Percentiles rank a stretch among this genome's conserved stretches.
Conservation (phyloP, 1,139 yeast species). For the Sugiyamaella grinbergsii region DNA sequence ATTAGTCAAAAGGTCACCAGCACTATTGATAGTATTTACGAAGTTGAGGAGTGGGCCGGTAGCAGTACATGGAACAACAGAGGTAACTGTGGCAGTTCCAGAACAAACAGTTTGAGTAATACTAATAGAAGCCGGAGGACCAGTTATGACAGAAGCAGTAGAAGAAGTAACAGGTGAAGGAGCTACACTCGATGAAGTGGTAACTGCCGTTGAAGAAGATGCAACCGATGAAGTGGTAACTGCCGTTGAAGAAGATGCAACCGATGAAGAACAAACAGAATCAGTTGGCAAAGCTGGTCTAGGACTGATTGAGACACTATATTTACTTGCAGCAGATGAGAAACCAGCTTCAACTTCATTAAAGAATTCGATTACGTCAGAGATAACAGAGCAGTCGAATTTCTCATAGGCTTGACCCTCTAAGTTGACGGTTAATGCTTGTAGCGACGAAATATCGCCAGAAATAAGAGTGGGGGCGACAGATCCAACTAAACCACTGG, state of each 20-base stretch:
- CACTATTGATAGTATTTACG: constrained; percentile 9
- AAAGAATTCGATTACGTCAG: constrained; percentile 9
- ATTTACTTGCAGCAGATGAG: constrained; percentile 15
- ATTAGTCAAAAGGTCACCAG: constrained; percentile 5
- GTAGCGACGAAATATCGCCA: constrained; percentile 10
- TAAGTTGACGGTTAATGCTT: constrained; percentile 12
- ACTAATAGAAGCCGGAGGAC: too few relatives aligned
- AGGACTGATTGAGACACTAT: constrained; percentile 9
- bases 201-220: neutral
- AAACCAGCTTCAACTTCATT: constrained; percentile 20
- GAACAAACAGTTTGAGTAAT: constrained; percentile 5
- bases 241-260: neutral
- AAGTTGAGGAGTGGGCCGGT: neutral
- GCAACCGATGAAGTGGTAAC: neutral
- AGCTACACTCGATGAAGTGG: neutral
- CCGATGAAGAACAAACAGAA: constrained; percentile 4
- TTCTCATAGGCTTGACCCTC: constrained; percentile 17
- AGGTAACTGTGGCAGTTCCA: constrained; percentile 1
- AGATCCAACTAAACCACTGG: constrained; percentile 6
- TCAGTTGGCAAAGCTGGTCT: constrained; percentile 5
- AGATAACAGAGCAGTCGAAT: constrained; percentile 15
- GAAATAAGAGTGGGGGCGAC: neutral
- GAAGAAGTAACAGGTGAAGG: neutral
- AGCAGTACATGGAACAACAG: constrained; percentile 11
- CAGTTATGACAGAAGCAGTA: neutral